Conservation (phyloP, 352 stramenopile genomes). For the Blastocystis sp. region DNA sequence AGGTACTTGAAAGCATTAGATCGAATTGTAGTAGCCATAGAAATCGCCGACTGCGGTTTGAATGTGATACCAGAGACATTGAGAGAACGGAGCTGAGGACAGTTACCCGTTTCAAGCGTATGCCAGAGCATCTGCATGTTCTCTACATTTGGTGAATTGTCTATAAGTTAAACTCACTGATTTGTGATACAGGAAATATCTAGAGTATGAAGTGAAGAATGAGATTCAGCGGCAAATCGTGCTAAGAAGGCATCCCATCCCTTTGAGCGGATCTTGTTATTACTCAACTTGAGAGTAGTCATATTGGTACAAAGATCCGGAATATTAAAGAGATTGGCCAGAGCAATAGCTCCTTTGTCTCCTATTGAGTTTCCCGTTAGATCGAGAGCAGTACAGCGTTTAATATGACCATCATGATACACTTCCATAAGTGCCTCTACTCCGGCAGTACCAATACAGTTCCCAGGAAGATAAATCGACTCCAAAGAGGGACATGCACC, state of each 20-base stretch:
- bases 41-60: not conserved
- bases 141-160: conserved; percentile 17
- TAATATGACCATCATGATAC: conserved; percentile 15
- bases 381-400: not conserved
- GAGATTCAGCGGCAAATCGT: not conserved
- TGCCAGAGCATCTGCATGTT: conserved; percentile 12
- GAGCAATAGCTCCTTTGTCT: conserved; percentile 30
- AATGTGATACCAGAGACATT: conserved; percentile 31
- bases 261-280: conserved; percentile 43
- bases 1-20: conserved; percentile 1
- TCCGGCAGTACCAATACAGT: not conserved
- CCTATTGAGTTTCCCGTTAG: conserved; percentile 37
- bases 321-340: conserved; percentile 19
- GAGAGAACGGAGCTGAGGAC: conserved; percentile 42
- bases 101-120: not conserved
- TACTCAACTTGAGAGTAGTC: not conserved
- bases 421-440: conserved; percentile 31
- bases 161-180: not conserved
- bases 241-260: conserved; percentile 28
- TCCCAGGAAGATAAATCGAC: conserved; percentile 28
- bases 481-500: conserved; percentile 11
- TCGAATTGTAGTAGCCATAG: conserved; percentile 25
- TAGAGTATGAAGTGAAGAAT: not conserved
- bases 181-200: not conserved
- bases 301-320: not conserved